Base-by-base conservation (phyloP, 352 stramenopile species). In the Globisporangium splendens region DNA sequence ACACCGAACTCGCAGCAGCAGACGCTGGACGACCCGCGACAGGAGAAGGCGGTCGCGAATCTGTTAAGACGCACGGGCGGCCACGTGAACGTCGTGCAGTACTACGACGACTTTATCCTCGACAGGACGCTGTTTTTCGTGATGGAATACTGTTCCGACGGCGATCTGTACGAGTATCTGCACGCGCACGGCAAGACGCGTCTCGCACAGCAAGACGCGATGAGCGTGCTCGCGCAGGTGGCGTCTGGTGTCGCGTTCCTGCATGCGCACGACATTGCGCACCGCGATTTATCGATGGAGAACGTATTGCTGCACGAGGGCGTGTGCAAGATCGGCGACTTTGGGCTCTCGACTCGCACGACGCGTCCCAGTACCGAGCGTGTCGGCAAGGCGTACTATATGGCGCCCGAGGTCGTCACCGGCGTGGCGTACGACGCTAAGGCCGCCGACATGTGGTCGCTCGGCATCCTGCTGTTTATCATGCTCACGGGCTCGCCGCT, bases 401-500 rank as follows among this genome's bases (percentile, higher is more conserved):
- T 79, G 72, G 75, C 75, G 7, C 74, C 72, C 2, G 74, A 84
- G 59, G 67, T 81, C 8, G 69, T 77, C 31, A 57, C 68, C 13
- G 66, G 67, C 1, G 41, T 56, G 1, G 59, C 43, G 31, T 84
- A 85, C 55, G 63, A 85, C 55, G 66, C 78, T 1, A 48, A 78
- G 28, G 46, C 56, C 31, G 74, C 72, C n/a, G 78, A 88, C 33
- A 73, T 83, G 17, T 88, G 78, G 78, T 88, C 78, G 14, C 65
- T 86, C 2, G 75, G 78, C 17, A 70, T 88, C 39, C 46, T 88
- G 70, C 68, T 88, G 20, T 78, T 73, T 20, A 79, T 86, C 50
- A 83, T 86, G 72, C 63, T 88, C 18, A 70, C 76, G 1, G 78
- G 78, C 3, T 73, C 75, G 11, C 75, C 73, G 41, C 68, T 84